Base-by-base conservation (phyloP, 371 early-diverging fungal genomes). In the Syncephalastrum monosporum region DNA sequence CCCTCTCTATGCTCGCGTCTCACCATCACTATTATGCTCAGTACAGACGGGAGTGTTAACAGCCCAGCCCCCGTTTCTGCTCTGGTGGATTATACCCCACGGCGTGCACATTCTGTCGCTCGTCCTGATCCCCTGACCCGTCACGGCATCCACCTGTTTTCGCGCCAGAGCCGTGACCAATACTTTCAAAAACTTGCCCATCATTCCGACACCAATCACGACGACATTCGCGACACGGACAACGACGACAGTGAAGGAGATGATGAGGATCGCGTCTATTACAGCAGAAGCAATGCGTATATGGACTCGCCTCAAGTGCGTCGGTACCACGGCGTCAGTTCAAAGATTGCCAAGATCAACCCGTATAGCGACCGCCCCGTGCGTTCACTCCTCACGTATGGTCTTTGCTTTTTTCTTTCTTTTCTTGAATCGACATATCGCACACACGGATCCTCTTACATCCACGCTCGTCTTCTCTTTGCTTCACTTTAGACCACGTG, bases 271-370 rank as follows among this genome's bases (percentile, higher is more conserved):
- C 38, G 38, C 38, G 38, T 10, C 14, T 7, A 10, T 16, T n/a
- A 49, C 41, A 10, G 6, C n/a, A 41, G 47, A 21, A 15, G 46
- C 27, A 33, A 33, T 33, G 38, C 38, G 33, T 69, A 63, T 41
- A 77, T 77, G 78, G 71, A 77, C 57, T 72, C 78, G 42, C 78
- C 78, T 8, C 24, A 49, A 19, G 72, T 77, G 10, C 59, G 78
- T 53, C 48, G 68, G 27, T 55, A 69, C 23, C 61, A 70, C 29
- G 74, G 74, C 7, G 64, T 77, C 38, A 60, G 42, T 55, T 56
- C 56, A 29, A 45, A 45, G 1, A 59, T 68, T 2, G 53, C 33
- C 16, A 45, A 52, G 16, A 60, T 69, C 47, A 33, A 33, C 38
- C 38, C 38, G 38, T 33, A 33, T 33, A 10, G 10, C 38, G 38